Conservation (phyloP, 2,329 filamentous ascomycete genomes). For the Monascus ruber region DNA sequence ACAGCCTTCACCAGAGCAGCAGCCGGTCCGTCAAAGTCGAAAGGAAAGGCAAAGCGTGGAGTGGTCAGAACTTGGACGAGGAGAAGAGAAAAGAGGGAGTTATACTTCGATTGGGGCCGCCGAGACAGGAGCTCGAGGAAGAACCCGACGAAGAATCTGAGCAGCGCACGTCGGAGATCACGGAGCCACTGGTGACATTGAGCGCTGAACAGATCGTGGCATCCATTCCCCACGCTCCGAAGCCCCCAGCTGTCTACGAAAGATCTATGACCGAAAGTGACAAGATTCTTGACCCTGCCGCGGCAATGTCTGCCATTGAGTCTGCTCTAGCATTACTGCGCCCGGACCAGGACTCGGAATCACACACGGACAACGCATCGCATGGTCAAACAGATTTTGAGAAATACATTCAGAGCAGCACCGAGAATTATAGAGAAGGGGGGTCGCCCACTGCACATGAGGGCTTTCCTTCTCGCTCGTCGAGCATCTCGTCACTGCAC, state of each 20-base stretch:
- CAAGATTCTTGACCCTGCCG: conserved; percentile 3
- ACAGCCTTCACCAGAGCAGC: conserved; percentile 25
- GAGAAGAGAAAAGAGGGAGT: background rate
- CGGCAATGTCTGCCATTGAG: conserved; percentile 21
- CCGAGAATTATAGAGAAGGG: conserved; percentile 18
- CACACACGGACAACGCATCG: conserved; percentile 7
- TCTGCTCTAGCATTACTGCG: conserved; percentile 12
- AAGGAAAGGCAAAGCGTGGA: conserved; percentile 28
- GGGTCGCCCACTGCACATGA: conserved; percentile 27
- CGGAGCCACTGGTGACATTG: background rate
- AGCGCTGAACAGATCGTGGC: background rate
- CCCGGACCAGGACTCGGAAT: conserved; percentile 6
- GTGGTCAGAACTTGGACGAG: conserved; percentile 7
- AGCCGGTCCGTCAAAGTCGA: conserved; percentile 26
- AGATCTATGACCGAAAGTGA: conserved; percentile 5
- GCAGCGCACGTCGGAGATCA: background rate
- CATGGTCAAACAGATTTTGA: conserved; percentile 29
- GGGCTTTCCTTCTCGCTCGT: conserved; percentile 14
- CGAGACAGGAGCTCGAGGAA: conserved; percentile 4
- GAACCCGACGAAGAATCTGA: background rate
- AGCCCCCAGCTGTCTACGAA: conserved; percentile 2
- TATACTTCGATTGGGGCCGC: conserved; percentile 9
- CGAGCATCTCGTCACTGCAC: conserved; percentile 31
- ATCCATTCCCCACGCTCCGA: background rate
- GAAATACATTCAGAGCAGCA: conserved; percentile 30